A percentile compares a stretch with the other conserved stretches of the same genome.
Conservation (phyloP, 305 asterid genomes). For the Rubia tinctorum region DNA sequence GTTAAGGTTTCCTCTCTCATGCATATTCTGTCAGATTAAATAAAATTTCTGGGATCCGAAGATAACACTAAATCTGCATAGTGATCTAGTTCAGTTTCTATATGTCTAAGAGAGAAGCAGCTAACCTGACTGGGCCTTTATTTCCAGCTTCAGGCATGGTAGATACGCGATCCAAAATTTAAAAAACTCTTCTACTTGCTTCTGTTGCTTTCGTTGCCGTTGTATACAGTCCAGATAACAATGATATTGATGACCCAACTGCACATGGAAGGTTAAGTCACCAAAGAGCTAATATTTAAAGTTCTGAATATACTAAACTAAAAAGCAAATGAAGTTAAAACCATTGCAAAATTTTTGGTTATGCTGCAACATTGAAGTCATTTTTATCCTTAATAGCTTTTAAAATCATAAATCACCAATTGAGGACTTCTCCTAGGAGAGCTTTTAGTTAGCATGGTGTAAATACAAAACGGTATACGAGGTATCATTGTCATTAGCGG, state of each 20-base stretch:
- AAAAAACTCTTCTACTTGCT: constrained; percentile 92
- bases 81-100: not conserved
- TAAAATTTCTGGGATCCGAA: not conserved
- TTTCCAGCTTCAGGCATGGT: constrained; percentile 76
- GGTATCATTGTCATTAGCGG: not conserved
- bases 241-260: constrained; percentile 57
- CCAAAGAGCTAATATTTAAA: not conserved
- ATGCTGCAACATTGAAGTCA: not conserved
- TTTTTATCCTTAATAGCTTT: not conserved
- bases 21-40: not conserved
- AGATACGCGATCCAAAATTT: constrained; percentile 74
- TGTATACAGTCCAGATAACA: constrained; percentile 71
- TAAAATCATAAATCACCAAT: not conserved
- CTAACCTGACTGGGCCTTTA: constrained; percentile 72
- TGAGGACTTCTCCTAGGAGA: not conserved
- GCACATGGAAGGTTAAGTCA: constrained; percentile 21
- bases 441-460: not conserved
- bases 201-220: constrained; percentile 93
- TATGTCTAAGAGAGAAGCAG: constrained; percentile 11
- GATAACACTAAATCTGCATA: not conserved
- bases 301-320: not conserved
- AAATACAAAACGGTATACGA: not conserved
- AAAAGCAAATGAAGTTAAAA: not conserved
- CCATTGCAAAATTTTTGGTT: not conserved
- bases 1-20: not conserved